Evolutionary conservation across 2,329 filamentous ascomycete genomes (phyloP).

Genomic region (Aspergillus calidoustus): DNA sequence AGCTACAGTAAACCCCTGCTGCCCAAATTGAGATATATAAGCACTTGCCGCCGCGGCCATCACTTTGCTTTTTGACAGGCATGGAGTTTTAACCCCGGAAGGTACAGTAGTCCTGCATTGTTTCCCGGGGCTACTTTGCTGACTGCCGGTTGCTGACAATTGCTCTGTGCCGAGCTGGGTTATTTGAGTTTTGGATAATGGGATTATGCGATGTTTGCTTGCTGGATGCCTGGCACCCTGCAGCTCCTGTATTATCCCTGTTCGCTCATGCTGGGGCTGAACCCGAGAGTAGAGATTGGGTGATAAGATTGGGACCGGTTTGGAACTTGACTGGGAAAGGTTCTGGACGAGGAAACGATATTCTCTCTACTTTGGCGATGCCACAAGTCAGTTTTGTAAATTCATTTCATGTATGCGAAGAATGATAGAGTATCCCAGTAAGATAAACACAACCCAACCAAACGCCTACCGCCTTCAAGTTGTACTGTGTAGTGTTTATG

Average conservation of each 20-base stretch:
- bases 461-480: conserved; percentile 1
- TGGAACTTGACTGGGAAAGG: too few relatives aligned
- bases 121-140: not conserved
- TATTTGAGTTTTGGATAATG: not conserved
- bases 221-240: not conserved
- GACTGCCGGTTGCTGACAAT: not conserved
- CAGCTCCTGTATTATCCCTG: not conserved
- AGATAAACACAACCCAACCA: not conserved
- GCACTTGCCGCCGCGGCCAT: not conserved
- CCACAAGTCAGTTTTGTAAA: not conserved
- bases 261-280: not conserved
- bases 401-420: not conserved
- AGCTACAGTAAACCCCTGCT: not conserved
- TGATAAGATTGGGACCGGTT: not conserved
- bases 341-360: too few relatives aligned
- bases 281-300: not conserved
- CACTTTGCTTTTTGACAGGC: not conserved
- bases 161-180: not conserved
- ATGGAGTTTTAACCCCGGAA: not conserved
- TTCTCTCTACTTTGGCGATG: too few relatives aligned
- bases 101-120: not conserved
- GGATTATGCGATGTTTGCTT: not conserved
- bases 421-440: not conserved
- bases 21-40: not conserved
- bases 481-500: conserved; percentile 3